These are phyloP conservation scores for Xerocomus nothofagi DNA, from an alignment of 1,284 basidiomycete species.

Conservation along the genomic window DNA sequence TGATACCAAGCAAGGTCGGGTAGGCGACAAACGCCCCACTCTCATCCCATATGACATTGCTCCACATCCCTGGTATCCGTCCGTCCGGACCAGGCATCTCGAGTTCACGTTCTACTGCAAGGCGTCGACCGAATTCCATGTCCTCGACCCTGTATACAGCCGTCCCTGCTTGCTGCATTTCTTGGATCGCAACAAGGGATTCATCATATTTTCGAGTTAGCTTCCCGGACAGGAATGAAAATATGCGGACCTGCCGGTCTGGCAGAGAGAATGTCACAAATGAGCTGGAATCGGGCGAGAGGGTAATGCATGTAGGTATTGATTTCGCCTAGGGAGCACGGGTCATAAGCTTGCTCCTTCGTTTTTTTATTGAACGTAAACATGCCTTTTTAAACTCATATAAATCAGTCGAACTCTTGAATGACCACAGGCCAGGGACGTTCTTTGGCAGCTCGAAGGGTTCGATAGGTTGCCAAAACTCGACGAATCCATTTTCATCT, in stretches of 20 bases:
- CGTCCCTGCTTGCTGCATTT: constrained; percentile 96
- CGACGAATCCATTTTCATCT: constrained; percentile 92
- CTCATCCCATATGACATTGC: constrained; percentile 95
- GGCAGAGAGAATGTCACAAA: constrained; percentile 93
- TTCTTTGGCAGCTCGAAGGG: constrained; percentile 84
- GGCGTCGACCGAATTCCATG: constrained; percentile 98
- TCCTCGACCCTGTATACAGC: constrained; percentile 91
- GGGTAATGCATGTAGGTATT: constrained; percentile 85
- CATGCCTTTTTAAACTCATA: constrained; percentile 98
- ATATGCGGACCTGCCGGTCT: constrained; percentile 92
- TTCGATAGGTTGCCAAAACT: constrained; percentile 93
- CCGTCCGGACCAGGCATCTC: constrained; percentile 78
- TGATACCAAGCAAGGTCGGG: constrained; percentile 92
- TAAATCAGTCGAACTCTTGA: constrained; percentile 89
- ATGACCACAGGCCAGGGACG: constrained; percentile 82
- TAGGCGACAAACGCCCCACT: constrained; percentile 93
- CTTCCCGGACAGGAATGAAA: constrained; percentile 90
- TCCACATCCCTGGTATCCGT: constrained; percentile 67
- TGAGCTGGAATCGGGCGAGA: constrained; percentile 85
- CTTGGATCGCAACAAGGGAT: constrained; percentile 86
- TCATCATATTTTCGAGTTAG: constrained; percentile 94
- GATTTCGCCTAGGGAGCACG: constrained; percentile 71
- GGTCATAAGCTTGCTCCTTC: not conserved
- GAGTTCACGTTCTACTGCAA: constrained; percentile 91
- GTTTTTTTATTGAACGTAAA: not conserved